phyloP scores from a whole-genome alignment of 345 rosid species.

The Sisymbrium irio region DNA sequence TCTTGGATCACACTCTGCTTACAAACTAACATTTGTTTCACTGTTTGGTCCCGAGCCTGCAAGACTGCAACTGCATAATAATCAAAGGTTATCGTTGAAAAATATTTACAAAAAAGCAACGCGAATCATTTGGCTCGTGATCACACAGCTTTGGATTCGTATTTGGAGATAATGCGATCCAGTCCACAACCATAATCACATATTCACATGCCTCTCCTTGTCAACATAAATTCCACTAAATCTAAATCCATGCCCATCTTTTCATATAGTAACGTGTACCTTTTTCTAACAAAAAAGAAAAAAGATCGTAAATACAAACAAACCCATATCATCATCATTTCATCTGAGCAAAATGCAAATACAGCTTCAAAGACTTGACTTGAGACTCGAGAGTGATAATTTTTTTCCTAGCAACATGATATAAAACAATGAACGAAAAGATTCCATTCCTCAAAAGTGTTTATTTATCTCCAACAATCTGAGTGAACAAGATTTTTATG shows the following conservation, averaged over 20 bases:
- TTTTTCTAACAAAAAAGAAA: background rate
- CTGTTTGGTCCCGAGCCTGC: background rate
- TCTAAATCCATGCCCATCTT: background rate
- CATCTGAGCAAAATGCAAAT: conserved; percentile 1
- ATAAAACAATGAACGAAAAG: background rate
- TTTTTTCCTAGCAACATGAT: background rate
- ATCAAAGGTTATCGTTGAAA: background rate
- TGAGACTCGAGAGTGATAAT: background rate
- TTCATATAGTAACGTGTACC: background rate
- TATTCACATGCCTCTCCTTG: conserved; percentile 2
- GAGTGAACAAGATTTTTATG: conserved; percentile 18
- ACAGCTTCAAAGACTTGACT: background rate
- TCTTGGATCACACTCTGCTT: background rate
- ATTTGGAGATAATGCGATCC: background rate
- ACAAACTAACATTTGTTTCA: background rate
- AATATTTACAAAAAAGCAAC: background rate
- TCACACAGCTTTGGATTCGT: background rate
- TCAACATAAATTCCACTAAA: background rate
- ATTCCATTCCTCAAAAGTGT: background rate
- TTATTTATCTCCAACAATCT: conserved; percentile 10
- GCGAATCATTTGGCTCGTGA: background rate
- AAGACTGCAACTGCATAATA: background rate
- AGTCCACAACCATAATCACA: background rate
- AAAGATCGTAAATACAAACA: background rate
- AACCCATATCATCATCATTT: background rate